Base-by-base conservation (phyloP, 352 stramenopile genomes). In the Thalassiosira oceanica region DNA sequence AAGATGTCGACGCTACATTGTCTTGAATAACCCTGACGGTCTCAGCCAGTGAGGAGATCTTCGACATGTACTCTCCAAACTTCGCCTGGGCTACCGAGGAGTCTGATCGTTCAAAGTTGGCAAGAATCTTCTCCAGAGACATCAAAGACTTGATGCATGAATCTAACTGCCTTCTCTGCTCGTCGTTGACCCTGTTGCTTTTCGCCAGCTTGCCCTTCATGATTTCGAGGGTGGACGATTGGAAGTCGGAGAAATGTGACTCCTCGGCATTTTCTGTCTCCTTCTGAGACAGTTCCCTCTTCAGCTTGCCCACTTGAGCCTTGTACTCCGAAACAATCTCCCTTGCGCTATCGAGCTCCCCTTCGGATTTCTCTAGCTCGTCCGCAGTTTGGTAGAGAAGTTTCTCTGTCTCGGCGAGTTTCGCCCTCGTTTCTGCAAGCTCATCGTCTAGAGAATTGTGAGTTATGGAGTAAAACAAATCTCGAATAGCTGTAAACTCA, bases 91-190 rank as follows among this genome's bases (percentile, higher is more conserved):
- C 61, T 1, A 36, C 71, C 42, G 51, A 3, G 21, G 55, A 56
- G n/a, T 80, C 70, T 5, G 57, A 44, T 46, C 67, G 43, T 37
- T 80, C 70, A 24, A 72, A 74, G 1, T 56, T 68, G 3, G 46
- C 36, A 24, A 80, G 58, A n/a, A 80, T 74, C 29, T 80, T 74
- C 20, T 80, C 70, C 2, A 74, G 43, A 29, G 60, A 46, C 41
- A 65, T 31, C 10, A 79, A 46, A 7, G 50, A 53, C 28, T 70
- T 35, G 16, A 79, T 50, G 29, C 49, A 80, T 10, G 61, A 67
- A 16, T 52, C 46, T 1, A 74, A 42, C 29, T 80, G 61, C 20
- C 23, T 51, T 3, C 49, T 50, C 1, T 67, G 41, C 28, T 79
- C 44, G 1, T 31, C 53, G 41, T 73, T 79, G 1, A 50, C 11